These are phyloP conservation scores for Volvox africanus DNA, from an alignment of 139 green algal genomes.

Conservation along the genomic window DNA sequence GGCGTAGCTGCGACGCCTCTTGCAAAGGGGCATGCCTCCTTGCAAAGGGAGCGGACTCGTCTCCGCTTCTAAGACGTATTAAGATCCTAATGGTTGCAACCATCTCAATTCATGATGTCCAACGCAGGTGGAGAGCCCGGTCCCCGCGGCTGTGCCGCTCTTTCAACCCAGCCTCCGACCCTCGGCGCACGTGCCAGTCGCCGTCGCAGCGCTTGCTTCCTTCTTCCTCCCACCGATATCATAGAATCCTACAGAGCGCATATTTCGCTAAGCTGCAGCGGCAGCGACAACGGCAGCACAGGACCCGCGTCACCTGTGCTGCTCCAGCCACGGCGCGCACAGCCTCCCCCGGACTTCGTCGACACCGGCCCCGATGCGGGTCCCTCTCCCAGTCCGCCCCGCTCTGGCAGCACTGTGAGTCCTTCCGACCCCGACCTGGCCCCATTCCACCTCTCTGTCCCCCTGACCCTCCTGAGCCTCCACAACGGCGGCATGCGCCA, in stretches of 20 bases:
- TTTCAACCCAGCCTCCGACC: background rate
- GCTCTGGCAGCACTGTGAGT: background rate
- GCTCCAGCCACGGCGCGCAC: background rate
- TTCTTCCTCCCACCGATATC: background rate
- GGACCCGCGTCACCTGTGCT: background rate
- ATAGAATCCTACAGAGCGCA: background rate
- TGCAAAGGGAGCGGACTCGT: no score
- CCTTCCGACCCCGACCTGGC: background rate
- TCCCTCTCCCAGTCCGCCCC: background rate
- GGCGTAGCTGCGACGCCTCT: background rate
- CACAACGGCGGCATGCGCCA: conserved; percentile 28
- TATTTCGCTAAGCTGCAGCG: background rate
- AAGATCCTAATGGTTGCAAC: no score
- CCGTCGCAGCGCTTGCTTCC: background rate
- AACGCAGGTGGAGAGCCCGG: background rate
- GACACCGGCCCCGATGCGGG: background rate
- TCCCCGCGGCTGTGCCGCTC: background rate
- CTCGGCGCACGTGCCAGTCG: background rate
- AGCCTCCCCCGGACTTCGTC: background rate
- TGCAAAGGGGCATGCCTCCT: background rate
- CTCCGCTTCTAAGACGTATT: no score
- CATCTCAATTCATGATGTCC: no score
- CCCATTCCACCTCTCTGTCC: background rate
- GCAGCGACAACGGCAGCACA: background rate
- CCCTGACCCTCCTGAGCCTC: conserved; percentile 19